These are phyloP conservation scores for Telfairia occidentalis DNA, from an alignment of 331 rosid species.

Conservation along the genomic window DNA sequence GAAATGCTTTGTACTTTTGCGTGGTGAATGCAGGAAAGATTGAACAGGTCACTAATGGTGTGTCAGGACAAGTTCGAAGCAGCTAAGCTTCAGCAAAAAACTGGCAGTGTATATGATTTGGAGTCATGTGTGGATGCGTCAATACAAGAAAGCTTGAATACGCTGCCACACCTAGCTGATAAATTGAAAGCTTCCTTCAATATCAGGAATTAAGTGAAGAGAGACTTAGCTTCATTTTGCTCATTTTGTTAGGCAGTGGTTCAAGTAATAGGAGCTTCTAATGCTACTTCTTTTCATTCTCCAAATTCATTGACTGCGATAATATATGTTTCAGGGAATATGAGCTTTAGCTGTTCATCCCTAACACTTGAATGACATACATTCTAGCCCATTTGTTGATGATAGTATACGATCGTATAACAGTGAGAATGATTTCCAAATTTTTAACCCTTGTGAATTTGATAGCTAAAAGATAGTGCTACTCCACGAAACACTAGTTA, in stretches of 20 bases:
- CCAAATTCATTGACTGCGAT: not conserved
- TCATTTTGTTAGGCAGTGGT: not conserved
- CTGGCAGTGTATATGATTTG: conserved; percentile 40
- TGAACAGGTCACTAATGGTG: conserved; percentile 81
- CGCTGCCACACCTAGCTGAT: conserved; percentile 50
- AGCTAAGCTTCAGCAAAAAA: conserved; percentile 52
- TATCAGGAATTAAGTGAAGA: conserved; percentile 17
- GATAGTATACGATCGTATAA: not conserved
- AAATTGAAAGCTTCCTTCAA: conserved; percentile 53
- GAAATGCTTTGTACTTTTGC: not conserved
- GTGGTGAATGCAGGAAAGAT: conserved; percentile 52
- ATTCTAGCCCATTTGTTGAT: not conserved
- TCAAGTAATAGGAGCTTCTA: not conserved
- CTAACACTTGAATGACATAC: not conserved
- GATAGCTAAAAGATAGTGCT: not conserved
- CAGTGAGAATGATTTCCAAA: not conserved
- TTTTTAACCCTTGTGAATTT: too few species aligned
- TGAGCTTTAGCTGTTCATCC: not conserved
- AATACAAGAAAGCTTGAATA: conserved; percentile 55
- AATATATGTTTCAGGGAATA: not conserved
- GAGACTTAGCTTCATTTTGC: not conserved
- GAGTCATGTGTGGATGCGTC: conserved; percentile 67
- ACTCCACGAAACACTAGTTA: not conserved
- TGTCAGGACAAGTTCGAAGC: conserved; percentile 85
- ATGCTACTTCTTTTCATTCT: not conserved